A percentile compares a stretch with the other conserved stretches of the same genome.
Evolutionary conservation across 768 basidiomycete species (phyloP).

Genomic region (Lentinula edodes): DNA sequence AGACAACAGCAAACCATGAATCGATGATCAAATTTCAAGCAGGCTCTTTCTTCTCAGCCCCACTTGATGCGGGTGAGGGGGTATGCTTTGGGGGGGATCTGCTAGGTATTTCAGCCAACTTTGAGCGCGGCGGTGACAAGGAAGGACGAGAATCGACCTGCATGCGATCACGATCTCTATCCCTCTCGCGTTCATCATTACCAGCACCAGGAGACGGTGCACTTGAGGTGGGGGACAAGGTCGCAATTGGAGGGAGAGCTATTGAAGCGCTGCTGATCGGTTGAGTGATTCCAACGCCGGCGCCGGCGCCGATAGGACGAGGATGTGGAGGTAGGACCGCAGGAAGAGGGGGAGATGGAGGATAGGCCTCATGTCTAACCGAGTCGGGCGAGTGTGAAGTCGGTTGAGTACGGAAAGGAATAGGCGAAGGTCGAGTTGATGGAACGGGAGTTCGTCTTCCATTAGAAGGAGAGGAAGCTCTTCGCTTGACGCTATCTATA

Average conservation of each 20-base stretch:
- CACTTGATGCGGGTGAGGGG: slow-evolving; percentile 7
- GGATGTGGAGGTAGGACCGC: slow-evolving; percentile 70
- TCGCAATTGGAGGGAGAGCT: slow-evolving; percentile 66
- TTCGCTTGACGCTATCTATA: slow-evolving; percentile 47
- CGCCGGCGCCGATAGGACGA: slow-evolving; percentile 55
- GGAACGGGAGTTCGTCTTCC: slow-evolving; percentile 51
- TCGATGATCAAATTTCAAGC: background rate
- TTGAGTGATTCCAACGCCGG: slow-evolving; percentile 26
- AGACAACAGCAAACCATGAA: background rate
- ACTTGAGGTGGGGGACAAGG: slow-evolving; percentile 56
- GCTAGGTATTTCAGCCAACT: slow-evolving; percentile 7
- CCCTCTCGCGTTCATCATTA: slow-evolving; percentile 9
- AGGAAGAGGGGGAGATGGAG: slow-evolving; percentile 51
- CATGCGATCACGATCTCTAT: slow-evolving; percentile 35
- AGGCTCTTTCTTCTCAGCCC: slow-evolving; percentile 6
- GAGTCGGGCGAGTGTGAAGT: slow-evolving; percentile 61
- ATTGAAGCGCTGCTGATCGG: slow-evolving; percentile 24
- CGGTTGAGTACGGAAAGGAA: slow-evolving; percentile 69
- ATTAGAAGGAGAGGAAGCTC: slow-evolving; percentile 43
- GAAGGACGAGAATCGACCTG: slow-evolving; percentile 31
- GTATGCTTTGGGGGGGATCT: slow-evolving; percentile 9
- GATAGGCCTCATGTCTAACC: slow-evolving; percentile 49
- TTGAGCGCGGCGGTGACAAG: slow-evolving; percentile 9
- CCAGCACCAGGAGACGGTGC: slow-evolving; percentile 44
- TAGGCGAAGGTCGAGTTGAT: slow-evolving; percentile 63